These are phyloP conservation scores for Dendryphion nanum DNA, from an alignment of 2,329 filamentous ascomycete genomes.

Conservation along the genomic window DNA sequence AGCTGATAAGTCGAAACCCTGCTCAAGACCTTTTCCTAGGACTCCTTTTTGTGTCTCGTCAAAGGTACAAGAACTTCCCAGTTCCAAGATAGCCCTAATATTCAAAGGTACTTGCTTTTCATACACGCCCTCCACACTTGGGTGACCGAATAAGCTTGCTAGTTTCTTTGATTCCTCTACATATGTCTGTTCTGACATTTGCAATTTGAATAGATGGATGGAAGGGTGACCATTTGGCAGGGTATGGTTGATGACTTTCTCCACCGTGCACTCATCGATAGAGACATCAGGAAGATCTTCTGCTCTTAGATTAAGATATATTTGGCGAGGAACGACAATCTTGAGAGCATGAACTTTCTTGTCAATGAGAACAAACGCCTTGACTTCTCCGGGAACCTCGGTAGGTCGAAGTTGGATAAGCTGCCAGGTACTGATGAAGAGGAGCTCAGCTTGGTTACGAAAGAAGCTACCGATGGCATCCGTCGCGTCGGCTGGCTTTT, in stretches of 20 bases:
- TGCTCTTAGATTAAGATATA: slow-evolving; percentile 89
- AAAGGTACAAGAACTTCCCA: slow-evolving; percentile 90
- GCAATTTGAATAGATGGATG: slow-evolving; percentile 90
- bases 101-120: slow-evolving; percentile 89
- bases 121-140: slow-evolving; percentile 95
- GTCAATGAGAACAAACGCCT: slow-evolving; percentile 88
- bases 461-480: slow-evolving; percentile 71
- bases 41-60: slow-evolving; percentile 89
- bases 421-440: slow-evolving; percentile 94
- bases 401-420: slow-evolving; percentile 82
- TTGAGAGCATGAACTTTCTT: slow-evolving; percentile 86
- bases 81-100: slow-evolving; percentile 79
- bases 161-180: slow-evolving; percentile 82
- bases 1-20: slow-evolving; percentile 83
- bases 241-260: slow-evolving; percentile 90
- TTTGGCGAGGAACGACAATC: slow-evolving; percentile 80
- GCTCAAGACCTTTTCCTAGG: slow-evolving; percentile 85
- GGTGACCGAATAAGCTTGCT: slow-evolving; percentile 79
- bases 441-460: slow-evolving; percentile 84
- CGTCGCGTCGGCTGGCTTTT: slow-evolving; percentile 63
- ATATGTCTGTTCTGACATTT: slow-evolving; percentile 84
- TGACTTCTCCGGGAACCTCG: slow-evolving; percentile 80
- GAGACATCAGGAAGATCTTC: slow-evolving; percentile 86
- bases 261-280: slow-evolving; percentile 79
- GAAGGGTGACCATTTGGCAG: slow-evolving; percentile 94